Conservation (phyloP, 495 filamentous ascomycete genomes). For the Penicilliopsis zonata region DNA sequence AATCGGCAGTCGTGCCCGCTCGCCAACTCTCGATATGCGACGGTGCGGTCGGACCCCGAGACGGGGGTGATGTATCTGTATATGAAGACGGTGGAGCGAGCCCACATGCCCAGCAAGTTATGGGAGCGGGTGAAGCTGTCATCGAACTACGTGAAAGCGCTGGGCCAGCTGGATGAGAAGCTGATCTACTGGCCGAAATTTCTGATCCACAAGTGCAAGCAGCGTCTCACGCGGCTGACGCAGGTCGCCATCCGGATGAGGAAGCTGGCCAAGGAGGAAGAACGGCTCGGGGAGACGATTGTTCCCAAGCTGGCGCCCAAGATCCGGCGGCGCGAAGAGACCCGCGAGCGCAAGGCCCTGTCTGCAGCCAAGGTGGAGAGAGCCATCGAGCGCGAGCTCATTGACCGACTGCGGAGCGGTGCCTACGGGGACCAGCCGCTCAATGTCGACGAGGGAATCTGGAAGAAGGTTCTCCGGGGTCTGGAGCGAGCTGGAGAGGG, state of each 20-base stretch:
- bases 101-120: conserved; percentile 81
- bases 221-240: conserved; percentile 84
- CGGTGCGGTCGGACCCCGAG: conserved; percentile 69
- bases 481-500: conserved; percentile 81
- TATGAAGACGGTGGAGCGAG: conserved; percentile 90
- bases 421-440: conserved; percentile 91
- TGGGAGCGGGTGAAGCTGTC: conserved; percentile 94
- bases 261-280: conserved; percentile 75
- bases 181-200: conserved; percentile 97
- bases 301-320: conserved; percentile 91
- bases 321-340: conserved; percentile 76
- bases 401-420: conserved; percentile 81
- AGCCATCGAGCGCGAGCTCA: conserved; percentile 89
- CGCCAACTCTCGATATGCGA: conserved; percentile 92
- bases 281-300: conserved; percentile 76
- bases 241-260: conserved; percentile 85
- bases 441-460: conserved; percentile 87
- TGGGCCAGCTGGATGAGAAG: conserved; percentile 76
- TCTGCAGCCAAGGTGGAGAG: conserved; percentile 91
- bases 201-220: conserved; percentile 92
- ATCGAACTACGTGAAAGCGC: conserved; percentile 76
- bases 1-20: conserved; percentile 91
- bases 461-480: conserved; percentile 93
- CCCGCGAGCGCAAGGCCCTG: conserved; percentile 85
- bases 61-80: conserved; percentile 87